phyloP scores from a whole-genome alignment of 192 early-diverging fungal species.

The Podila epicladia region DNA sequence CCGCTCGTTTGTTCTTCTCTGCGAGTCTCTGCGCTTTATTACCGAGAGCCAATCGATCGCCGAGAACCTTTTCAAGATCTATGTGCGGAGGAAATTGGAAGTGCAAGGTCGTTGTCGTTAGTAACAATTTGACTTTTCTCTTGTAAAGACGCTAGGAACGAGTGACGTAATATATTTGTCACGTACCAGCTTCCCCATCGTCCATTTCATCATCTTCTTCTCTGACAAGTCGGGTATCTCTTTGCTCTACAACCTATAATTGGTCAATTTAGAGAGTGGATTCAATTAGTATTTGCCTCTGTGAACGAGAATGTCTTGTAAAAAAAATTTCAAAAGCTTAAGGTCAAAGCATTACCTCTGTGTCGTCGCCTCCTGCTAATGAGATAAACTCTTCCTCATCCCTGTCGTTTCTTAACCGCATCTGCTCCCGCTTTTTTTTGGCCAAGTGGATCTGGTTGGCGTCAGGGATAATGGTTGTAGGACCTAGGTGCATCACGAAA shows the following conservation, averaged over 20 bases:
- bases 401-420: constrained; percentile 50
- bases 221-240: constrained; percentile 55
- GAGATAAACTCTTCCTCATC: constrained; percentile 52
- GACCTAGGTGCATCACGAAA: neutral
- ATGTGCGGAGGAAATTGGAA: neutral
- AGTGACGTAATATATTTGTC: no score
- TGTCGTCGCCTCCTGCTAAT: constrained; percentile 46
- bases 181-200: constrained; percentile 64
- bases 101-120: neutral
- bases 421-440: constrained; percentile 63
- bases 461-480: constrained; percentile 56
- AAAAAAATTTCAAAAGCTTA: neutral
- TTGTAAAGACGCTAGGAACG: no score
- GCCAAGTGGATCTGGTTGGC: constrained; percentile 61
- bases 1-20: constrained; percentile 44
- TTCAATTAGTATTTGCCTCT: no score
- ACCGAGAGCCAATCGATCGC: constrained; percentile 58
- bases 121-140: no score
- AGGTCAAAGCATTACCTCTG: constrained; percentile 14
- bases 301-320: neutral
- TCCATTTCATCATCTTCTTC: constrained; percentile 68
- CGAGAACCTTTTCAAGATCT: constrained; percentile 63
- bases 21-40: constrained; percentile 55
- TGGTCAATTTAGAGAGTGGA: no score
- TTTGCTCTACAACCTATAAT: constrained; percentile 27